A percentile compares a stretch with the other conserved stretches of the same genome.
Conservation (phyloP, 1,284 basidiomycete species). For the Rhodotorula glutinis region DNA sequence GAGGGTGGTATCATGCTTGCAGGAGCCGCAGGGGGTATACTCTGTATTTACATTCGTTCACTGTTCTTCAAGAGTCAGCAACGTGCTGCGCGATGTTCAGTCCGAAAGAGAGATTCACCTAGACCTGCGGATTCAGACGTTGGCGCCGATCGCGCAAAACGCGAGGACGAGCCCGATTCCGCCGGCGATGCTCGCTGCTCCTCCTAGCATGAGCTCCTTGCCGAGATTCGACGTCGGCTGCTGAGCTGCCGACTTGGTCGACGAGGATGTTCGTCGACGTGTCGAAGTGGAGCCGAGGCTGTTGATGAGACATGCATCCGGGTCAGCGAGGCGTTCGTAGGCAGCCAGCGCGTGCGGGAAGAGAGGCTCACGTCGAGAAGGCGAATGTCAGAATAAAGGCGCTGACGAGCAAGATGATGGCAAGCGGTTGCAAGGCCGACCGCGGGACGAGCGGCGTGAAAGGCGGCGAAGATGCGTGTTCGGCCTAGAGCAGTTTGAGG, state of each 20-base stretch:
- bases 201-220: not conserved
- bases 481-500: not conserved
- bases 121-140: not conserved
- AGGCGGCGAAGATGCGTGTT: not conserved
- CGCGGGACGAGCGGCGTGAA: conserved; percentile 1
- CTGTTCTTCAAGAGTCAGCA: too few relatives aligned
- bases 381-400: conserved; percentile 5
- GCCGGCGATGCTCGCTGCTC: not conserved
- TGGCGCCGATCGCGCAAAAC: conserved; percentile 4
- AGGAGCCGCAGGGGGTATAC: too few relatives aligned
- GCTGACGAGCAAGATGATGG: not conserved
- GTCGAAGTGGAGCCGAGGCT: not conserved
- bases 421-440: not conserved
- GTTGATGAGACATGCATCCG: too few relatives aligned
- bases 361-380: not conserved
- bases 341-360: too few relatives aligned
- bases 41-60: too few relatives aligned
- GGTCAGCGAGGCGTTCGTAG: too few relatives aligned
- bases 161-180: conserved; percentile 8
- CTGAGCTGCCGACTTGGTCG: not conserved
- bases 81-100: too few relatives aligned
- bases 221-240: not conserved
- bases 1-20: too few relatives aligned
- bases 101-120: too few relatives aligned
- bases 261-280: not conserved